Evolutionary conservation across 148 eudicot species (phyloP).

Genomic region (Rhododendron vialii): DNA sequence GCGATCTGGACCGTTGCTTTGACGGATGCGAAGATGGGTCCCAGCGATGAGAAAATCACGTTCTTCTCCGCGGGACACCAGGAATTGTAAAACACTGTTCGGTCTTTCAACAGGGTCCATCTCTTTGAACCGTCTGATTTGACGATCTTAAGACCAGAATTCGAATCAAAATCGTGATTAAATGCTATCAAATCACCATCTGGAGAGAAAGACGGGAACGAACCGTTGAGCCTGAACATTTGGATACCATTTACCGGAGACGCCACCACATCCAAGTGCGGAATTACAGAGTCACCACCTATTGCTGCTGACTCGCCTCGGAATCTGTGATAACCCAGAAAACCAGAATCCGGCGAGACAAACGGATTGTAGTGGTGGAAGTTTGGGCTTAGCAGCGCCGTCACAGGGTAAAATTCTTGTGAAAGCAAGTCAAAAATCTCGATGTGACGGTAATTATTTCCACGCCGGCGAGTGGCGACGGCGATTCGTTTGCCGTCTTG

Average conservation of each 20-base stretch:
- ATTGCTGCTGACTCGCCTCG: constrained; percentile 30
- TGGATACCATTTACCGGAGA: constrained; percentile 37
- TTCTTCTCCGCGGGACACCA: constrained; percentile 52
- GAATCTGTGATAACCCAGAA: constrained; percentile 73
- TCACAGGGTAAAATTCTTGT: constrained; percentile 39
- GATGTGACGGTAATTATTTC: constrained; percentile 46
- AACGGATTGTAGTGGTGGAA: constrained; percentile 86
- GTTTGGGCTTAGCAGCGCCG: constrained; percentile 43
- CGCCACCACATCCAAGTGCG: constrained; percentile 36
- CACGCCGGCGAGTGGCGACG: constrained; percentile 60
- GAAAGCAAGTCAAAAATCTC: constrained; percentile 53
- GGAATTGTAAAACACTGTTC: constrained; percentile 48
- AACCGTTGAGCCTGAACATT: constrained; percentile 57
- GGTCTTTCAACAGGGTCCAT: constrained; percentile 48
- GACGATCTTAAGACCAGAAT: constrained; percentile 48
- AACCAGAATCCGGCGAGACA: constrained; percentile 46
- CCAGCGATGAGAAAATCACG: constrained; percentile 65
- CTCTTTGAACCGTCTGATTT: constrained; percentile 70
- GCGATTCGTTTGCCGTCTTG: constrained; percentile 34
- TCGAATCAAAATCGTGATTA: constrained; percentile 38
- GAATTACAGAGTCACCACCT: constrained; percentile 23
- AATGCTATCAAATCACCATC: constrained; percentile 51
- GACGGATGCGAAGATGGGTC: constrained; percentile 55
- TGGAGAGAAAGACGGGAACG: constrained; percentile 65
- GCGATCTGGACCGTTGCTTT: constrained; percentile 62